Evolutionary conservation across 805 yeast species (phyloP).

Genomic region (Metschnikowia vanudenii): DNA sequence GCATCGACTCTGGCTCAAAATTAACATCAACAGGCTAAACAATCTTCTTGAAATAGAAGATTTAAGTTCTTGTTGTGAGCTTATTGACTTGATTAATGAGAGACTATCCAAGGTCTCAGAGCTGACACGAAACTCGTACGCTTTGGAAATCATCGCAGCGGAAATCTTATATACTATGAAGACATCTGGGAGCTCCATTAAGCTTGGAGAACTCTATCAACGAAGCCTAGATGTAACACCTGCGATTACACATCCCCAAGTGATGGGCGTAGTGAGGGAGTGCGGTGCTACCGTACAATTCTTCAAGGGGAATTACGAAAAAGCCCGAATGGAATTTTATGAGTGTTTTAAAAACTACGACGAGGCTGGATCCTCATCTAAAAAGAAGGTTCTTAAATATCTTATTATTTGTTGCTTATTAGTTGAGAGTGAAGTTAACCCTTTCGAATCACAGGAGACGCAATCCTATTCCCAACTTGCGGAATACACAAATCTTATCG

Average conservation of each 20-base stretch:
- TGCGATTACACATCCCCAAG: constrained; percentile 73
- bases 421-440: constrained; percentile 64
- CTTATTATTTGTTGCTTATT: constrained; percentile 61
- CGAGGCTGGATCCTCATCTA: constrained; percentile 44
- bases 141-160: constrained; percentile 64
- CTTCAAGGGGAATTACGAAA: constrained; percentile 55
- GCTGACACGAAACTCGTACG: constrained; percentile 44
- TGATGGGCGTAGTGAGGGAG: constrained; percentile 72
- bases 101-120: constrained; percentile 42
- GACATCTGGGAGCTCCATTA: constrained; percentile 30
- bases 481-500: constrained; percentile 24
- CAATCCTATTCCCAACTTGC: constrained; percentile 44
- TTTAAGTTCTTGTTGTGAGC: constrained; percentile 30
- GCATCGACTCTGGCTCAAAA: constrained; percentile 45
- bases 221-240: constrained; percentile 45
- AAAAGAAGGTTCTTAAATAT: constrained; percentile 58
- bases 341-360: constrained; percentile 45
- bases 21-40: constrained; percentile 46
- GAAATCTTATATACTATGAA: constrained; percentile 54
- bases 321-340: constrained; percentile 63
- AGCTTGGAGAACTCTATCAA: constrained; percentile 48
- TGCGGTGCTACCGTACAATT: constrained; percentile 72
- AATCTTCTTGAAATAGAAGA: constrained; percentile 31
- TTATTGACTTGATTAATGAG: constrained; percentile 38
- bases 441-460: constrained; percentile 72